A percentile compares a stretch with the other conserved stretches of the same genome.
These are phyloP conservation scores for Meyerozyma sp. DNA, from an alignment of 1,139 yeast genomes.

Conservation along the genomic window DNA sequence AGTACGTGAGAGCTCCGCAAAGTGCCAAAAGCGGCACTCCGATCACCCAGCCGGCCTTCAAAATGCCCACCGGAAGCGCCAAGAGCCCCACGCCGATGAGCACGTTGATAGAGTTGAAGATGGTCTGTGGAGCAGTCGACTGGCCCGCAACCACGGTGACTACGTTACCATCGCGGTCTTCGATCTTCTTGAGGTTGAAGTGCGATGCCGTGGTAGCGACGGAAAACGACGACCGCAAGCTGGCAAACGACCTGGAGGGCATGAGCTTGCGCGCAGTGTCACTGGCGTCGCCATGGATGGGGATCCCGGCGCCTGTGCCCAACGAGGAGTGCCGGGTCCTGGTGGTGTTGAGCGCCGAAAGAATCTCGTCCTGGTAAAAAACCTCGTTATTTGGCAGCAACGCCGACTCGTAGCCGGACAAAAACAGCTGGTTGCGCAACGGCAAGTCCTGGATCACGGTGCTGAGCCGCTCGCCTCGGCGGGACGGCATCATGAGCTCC, in stretches of 20 bases:
- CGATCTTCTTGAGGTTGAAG: constrained; percentile 57
- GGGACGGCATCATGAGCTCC: constrained; percentile 62
- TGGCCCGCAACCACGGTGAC: constrained; percentile 75
- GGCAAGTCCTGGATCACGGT: constrained; percentile 39
- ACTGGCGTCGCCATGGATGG: constrained; percentile 11
- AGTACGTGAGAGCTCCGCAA: constrained; percentile 38
- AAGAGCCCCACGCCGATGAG: constrained; percentile 46
- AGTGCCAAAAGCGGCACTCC: constrained; percentile 35
- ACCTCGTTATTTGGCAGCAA: constrained; percentile 26
- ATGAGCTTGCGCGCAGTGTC: constrained; percentile 11
- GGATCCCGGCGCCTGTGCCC: constrained; percentile 16
- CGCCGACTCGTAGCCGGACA: constrained; percentile 10
- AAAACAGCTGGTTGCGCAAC: constrained; percentile 23
- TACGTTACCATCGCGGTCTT: constrained; percentile 68
- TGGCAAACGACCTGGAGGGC: constrained; percentile 33
- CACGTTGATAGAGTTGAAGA: constrained; percentile 43
- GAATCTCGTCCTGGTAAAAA: constrained; percentile 37
- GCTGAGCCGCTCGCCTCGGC: constrained; percentile 60
- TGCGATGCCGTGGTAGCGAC: constrained; percentile 46
- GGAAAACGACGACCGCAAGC: constrained; percentile 31
- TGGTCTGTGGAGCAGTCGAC: constrained; percentile 54
- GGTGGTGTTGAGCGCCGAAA: constrained; percentile 22
- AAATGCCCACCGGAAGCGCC: constrained; percentile 44
- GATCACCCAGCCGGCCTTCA: constrained; percentile 42
- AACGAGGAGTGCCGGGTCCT: constrained; percentile 29